phyloP scores from a whole-genome alignment of 768 basidiomycete species.

The Trametes meyenii region DNA sequence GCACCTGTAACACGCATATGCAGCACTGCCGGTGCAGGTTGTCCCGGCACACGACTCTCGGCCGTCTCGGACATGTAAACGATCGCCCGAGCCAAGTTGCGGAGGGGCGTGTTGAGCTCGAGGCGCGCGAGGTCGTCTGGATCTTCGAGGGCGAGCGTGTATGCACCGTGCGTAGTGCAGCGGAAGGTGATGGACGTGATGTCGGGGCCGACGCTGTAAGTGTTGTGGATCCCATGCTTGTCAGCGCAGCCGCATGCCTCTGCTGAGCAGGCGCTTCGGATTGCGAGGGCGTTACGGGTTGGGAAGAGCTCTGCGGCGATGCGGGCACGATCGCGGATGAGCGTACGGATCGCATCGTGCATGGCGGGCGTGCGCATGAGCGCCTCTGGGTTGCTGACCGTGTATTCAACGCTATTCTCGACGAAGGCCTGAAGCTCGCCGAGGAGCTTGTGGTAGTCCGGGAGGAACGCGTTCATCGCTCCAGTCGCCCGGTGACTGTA shows the following conservation, averaged over 20 bases:
- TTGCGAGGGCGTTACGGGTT: conserved; percentile 19
- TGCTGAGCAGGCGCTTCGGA: conserved; percentile 32
- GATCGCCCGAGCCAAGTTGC: conserved; percentile 9
- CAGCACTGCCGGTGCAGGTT: neutral
- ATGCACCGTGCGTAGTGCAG: conserved; percentile 33
- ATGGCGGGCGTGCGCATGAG: conserved; percentile 11
- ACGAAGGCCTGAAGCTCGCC: conserved; percentile 18
- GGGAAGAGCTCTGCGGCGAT: conserved; percentile 9
- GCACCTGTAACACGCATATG: conserved; percentile 18
- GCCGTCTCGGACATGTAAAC: conserved; percentile 9
- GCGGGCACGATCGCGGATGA: conserved; percentile 12
- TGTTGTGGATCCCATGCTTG: conserved; percentile 24
- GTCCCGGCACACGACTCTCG: neutral
- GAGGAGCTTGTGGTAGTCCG: conserved; percentile 30
- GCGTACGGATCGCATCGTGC: conserved; percentile 14
- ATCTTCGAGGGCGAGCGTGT: conserved; percentile 25
- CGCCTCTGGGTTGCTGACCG: conserved; percentile 1
- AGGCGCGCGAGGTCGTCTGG: conserved; percentile 15
- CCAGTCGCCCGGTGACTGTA: conserved; percentile 31
- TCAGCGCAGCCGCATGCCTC: conserved; percentile 29
- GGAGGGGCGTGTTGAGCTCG: conserved; percentile 16
- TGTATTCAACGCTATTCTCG: neutral
- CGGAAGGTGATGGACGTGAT: conserved; percentile 25
- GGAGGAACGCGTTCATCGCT: conserved; percentile 21
- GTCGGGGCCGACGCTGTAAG: conserved; percentile 1